Evolutionary conservation across 805 yeast genomes (phyloP), one percentile per base, ranked within the genome.

Genomic region (Cyberlindnera sargentensis): DNA sequence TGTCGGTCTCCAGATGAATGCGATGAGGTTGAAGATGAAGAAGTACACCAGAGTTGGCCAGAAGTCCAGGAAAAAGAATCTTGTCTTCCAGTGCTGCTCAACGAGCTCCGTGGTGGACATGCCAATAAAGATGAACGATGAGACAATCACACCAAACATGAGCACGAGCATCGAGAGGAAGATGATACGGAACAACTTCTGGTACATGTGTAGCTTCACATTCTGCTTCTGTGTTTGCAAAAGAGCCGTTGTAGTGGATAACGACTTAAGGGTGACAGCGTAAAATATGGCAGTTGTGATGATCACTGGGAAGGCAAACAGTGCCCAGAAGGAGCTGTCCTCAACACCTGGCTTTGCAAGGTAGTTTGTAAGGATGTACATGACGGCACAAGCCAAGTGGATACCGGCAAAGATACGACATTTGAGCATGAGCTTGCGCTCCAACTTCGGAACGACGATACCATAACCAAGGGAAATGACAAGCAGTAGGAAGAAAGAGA

Each of bases 1-100:
- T 0, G 97, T 91, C 42, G 99, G 99, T 64, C 99, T 82, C 99
- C 99, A 93, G 49, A 93, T 76, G 69, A 89, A 78, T 5, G 96
- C 86, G 50, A 93, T 73, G 8, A 89, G 77, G 55, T 83, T 75
- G 62, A 93, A 90, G 33, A 90, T 90, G 39, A 82, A 65, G 58
- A 85, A 87, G 66, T 88, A 93, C 10, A 89, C 82, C 39, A 88
- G 74, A 39, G 95, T 82, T 34, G 96, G 95, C 96, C 98, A 90
- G 68, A 95, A 95, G 55, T 91, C 96, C 37, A 83, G 74, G 42
- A 88, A 65, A 56, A 93, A 88, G 70, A 87, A 90, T 57, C 95
- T 78, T 37, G 87, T 77, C 65, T 90, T 86, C 99, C 99, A 93
- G 60, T 86, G 83, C 52, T 78, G 78, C 57, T 90, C 95, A 46